A percentile compares a stretch with the other conserved stretches of the same genome.
These are phyloP conservation scores for Batkoa obscura DNA, from an alignment of 371 early-diverging fungal species.

Conservation along the genomic window DNA sequence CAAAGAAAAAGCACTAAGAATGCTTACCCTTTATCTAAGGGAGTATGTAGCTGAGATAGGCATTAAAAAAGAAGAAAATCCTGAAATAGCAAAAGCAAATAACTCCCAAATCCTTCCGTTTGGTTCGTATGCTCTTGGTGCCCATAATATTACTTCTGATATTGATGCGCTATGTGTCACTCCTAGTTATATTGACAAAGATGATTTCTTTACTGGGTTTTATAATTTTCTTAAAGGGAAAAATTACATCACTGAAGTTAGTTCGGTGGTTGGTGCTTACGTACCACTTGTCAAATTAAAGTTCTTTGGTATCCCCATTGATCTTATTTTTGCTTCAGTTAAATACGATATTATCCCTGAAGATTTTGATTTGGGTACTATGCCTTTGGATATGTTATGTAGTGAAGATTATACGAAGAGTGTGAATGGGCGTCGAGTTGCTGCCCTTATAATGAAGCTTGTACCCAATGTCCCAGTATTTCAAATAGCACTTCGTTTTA, in stretches of 20 bases:
- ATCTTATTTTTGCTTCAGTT: constrained; percentile 88
- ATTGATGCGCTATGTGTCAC: constrained; percentile 98
- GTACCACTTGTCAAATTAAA: constrained; percentile 97
- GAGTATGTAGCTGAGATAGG: constrained; percentile 36
- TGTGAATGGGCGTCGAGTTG: constrained; percentile 94
- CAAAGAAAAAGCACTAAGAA: constrained; percentile 15
- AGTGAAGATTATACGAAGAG: constrained; percentile 83
- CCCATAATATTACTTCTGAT: constrained; percentile 91
- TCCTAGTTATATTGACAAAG: constrained; percentile 81
- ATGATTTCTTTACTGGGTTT: constrained; percentile 91
- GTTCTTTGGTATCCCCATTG: constrained; percentile 86
- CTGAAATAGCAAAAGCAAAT: constrained; percentile 25
- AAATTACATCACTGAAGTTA: constrained; percentile 77
- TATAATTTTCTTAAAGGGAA: constrained; percentile 61
- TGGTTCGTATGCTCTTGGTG: constrained; percentile 97
- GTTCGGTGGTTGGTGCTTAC: constrained; percentile 82
- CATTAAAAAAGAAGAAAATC: constrained; percentile 54
- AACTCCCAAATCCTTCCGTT: constrained; percentile 98
- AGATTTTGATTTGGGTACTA: constrained; percentile 70
- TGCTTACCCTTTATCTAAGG: constrained; percentile 84
- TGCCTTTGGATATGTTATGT: constrained; percentile 69
- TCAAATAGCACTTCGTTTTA: constrained; percentile 79
- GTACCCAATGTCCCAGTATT: constrained; percentile 88
- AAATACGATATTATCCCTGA: no score
- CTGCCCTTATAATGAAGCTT: constrained; percentile 90